These are phyloP conservation scores for Echium plantagineum DNA, from an alignment of 257 asterid species.

Conservation along the genomic window DNA sequence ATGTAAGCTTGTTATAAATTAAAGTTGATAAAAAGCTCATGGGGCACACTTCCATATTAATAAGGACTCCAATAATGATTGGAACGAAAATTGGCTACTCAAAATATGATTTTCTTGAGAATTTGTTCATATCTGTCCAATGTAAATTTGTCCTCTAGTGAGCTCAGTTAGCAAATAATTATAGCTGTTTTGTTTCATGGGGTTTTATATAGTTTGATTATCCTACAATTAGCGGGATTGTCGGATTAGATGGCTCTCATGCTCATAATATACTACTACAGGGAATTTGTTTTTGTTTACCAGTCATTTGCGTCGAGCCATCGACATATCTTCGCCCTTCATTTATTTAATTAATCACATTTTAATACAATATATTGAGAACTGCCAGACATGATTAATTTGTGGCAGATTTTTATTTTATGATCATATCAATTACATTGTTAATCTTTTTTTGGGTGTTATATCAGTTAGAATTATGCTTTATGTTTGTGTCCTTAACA, in stretches of 20 bases:
- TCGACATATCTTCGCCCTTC: no score
- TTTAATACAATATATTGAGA: no score
- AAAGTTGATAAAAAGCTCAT: slow-evolving; percentile 15
- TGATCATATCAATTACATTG: no score
- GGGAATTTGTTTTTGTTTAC: no score
- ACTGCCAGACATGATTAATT: no score
- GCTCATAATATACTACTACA: no score
- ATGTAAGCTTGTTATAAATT: neutral
- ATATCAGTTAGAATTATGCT: no score
- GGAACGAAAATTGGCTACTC: neutral
- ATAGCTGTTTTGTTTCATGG: neutral
- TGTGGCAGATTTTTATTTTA: no score
- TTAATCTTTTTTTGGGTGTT: no score
- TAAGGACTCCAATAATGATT: neutral
- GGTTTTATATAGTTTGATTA: no score
- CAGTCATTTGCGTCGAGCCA: no score
- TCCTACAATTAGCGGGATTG: neutral
- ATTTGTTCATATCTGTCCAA: slow-evolving; percentile 5
- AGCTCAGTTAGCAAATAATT: slow-evolving; percentile 5
- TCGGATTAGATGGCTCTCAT: neutral
- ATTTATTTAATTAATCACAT: no score
- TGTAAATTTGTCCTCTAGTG: slow-evolving; percentile 2
- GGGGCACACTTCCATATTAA: neutral
- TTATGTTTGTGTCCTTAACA: slow-evolving; percentile 11
- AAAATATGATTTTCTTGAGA: neutral